Percentiles rank a stretch among this genome's conserved stretches.
These are phyloP conservation scores for Podaxis rugospora DNA, from an alignment of 768 basidiomycete genomes.

Conservation along the genomic window DNA sequence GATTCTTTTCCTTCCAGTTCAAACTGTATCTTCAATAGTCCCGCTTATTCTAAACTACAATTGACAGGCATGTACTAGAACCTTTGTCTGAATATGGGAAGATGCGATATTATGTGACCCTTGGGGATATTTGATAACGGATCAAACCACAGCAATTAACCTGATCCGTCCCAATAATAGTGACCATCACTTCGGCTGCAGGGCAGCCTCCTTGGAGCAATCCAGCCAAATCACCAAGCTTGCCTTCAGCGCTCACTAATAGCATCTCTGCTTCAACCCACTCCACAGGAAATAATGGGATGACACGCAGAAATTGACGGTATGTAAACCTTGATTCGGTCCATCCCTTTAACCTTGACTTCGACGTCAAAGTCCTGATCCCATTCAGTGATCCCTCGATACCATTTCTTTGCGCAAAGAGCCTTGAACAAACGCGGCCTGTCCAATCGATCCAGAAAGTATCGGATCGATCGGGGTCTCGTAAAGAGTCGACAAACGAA, in stretches of 20 bases:
- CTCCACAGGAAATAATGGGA: neutral
- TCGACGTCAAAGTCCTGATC: neutral
- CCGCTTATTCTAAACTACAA: neutral
- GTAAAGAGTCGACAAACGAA: neutral
- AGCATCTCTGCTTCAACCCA: neutral
- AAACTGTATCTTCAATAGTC: neutral
- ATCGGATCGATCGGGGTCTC: neutral
- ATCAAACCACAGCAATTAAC: constrained; percentile 1
- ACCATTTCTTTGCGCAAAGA: constrained; percentile 1
- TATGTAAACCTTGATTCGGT: neutral
- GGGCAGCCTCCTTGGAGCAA: neutral
- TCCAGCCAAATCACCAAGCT: neutral
- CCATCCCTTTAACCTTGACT: neutral
- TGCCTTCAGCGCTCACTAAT: neutral
- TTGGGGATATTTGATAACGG: neutral
- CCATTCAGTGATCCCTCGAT: neutral
- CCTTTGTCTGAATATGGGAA: neutral
- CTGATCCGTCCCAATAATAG: neutral
- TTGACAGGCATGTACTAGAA: neutral
- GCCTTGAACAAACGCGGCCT: neutral
- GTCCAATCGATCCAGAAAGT: neutral
- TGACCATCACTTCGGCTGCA: neutral
- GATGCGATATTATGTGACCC: neutral
- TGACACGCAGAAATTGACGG: neutral
- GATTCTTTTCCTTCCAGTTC: too few relatives aligned